These are phyloP conservation scores for Apiotrichum sp. DNA, from an alignment of 1,284 basidiomycete genomes.

Conservation along the genomic window DNA sequence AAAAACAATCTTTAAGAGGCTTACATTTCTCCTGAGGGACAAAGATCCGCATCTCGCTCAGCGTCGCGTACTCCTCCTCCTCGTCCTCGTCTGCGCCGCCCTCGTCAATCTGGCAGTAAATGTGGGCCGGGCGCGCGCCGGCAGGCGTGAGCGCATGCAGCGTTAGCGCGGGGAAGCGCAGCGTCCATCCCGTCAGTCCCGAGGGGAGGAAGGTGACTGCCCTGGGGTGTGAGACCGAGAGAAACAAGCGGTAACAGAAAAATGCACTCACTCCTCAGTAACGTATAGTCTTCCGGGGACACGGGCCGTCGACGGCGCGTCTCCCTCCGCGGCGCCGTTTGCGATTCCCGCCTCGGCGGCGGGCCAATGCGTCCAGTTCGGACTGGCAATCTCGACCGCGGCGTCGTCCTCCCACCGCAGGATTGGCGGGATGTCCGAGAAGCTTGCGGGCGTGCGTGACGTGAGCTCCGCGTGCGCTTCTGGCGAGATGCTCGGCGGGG, in stretches of 20 bases:
- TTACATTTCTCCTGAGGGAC: conserved; percentile 60
- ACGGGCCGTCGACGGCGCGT: conserved; percentile 1
- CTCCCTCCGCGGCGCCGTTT: not conserved
- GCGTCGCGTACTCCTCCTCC: conserved; percentile 53
- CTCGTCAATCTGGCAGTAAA: conserved; percentile 87
- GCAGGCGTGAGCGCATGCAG: conserved; percentile 78
- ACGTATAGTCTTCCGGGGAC: conserved; percentile 65
- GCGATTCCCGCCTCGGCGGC: not conserved
- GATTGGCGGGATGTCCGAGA: conserved; percentile 71
- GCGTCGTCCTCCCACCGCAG: conserved; percentile 68
- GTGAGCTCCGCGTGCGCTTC: conserved; percentile 64
- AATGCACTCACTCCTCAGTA: conserved; percentile 62
- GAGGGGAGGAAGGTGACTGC: conserved; percentile 68
- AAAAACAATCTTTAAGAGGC: conserved; percentile 33
- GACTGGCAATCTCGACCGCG: conserved; percentile 59
- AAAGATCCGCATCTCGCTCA: conserved; percentile 70
- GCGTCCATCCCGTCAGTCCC: conserved; percentile 58
- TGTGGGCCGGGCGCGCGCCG: conserved; percentile 53
- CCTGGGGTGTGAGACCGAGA: conserved; percentile 46
- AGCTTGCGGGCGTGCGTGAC: conserved; percentile 70
- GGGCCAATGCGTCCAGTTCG: conserved; percentile 51
- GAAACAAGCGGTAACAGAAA: not conserved
- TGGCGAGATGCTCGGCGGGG: conserved; percentile 51
- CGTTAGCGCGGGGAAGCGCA: conserved; percentile 76
- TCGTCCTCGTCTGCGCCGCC: conserved; percentile 35